Percentiles rank a stretch among this genome's conserved stretches.
These are phyloP conservation scores for Candida caryicola DNA, from an alignment of 805 yeast genomes.

Conservation along the genomic window DNA sequence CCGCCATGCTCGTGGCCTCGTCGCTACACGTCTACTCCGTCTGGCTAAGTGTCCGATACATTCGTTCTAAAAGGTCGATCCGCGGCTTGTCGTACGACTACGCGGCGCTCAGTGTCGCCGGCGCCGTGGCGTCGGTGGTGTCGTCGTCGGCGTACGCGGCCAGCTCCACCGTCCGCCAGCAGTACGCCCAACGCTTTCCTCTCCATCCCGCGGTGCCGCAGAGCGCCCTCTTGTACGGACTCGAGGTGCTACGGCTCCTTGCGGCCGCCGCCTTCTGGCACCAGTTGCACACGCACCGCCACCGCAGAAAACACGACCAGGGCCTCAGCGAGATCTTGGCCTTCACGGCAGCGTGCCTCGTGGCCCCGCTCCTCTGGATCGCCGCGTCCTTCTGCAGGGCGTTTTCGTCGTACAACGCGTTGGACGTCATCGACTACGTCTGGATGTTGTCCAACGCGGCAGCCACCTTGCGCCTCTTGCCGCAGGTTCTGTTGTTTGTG, in stretches of 20 bases:
- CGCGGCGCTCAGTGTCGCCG: constrained; percentile 6
- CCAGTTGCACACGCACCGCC: constrained; percentile 18
- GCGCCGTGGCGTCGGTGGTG: constrained; percentile 6
- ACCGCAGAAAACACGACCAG: constrained; percentile 36
- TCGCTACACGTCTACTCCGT: too few species aligned
- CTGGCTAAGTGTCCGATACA: constrained; percentile 8
- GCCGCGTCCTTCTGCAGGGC: background rate
- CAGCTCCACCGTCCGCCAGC: constrained; percentile 6
- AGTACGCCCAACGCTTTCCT: constrained; percentile 29
- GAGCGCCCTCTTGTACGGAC: constrained; percentile 3
- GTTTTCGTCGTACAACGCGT: constrained; percentile 17
- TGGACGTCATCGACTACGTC: constrained; percentile 42
- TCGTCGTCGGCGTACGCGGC: constrained; percentile 9
- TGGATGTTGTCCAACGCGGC: constrained; percentile 35
- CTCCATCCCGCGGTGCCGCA: constrained; percentile 16
- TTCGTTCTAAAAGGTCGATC: constrained; percentile 15
- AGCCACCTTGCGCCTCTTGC: constrained; percentile 27
- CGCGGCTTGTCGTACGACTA: constrained; percentile 20
- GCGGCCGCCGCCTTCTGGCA: constrained; percentile 18
- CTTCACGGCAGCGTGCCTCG: constrained; percentile 1
- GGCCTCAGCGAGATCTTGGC: constrained; percentile 23
- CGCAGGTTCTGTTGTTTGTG: constrained; percentile 44
- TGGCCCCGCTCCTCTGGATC: constrained; percentile 10
- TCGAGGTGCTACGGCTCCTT: constrained; percentile 7
- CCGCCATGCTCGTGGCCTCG: too few species aligned